Evolutionary conservation across 2,329 filamentous ascomycete genomes (phyloP), one percentile per base, ranked within the genome.

Genomic region (Alternaria tenuissima): DNA sequence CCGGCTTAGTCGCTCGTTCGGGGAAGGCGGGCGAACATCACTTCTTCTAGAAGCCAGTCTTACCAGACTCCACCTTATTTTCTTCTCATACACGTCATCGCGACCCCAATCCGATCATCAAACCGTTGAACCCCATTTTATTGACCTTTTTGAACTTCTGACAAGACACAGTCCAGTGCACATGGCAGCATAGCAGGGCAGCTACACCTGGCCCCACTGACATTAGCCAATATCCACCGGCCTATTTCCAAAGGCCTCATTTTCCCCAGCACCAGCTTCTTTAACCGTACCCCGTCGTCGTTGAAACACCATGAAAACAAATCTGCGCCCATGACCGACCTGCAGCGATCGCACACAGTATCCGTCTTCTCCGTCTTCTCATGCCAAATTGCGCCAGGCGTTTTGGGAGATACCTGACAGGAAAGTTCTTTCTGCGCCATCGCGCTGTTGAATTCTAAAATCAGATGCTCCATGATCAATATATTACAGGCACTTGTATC

Each of bases 21-120:
- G 54, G 54, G 1, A 56, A 56, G 38, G 54, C 44, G 36, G 44
- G 12, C 44, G 54, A 56, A 56, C 46, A 51, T 43, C 44, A 56
- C 41, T 36, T 39, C 53, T 52, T 60, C 57, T 57, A 60, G 57
- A 60, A 52, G 52, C 55, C 30, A 38, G 30, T 18, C 26, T 42
- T 24, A 41, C 44, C 20, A 34, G 51, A 36, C 36, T 32, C 28
- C 24, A 52, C 49, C 26, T 18, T 39, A 20, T 42, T 56, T 56
- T 56, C 42, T 34, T 26, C 24, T 26, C n/a, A 20, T 56, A 48
- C 26, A 56, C 54, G 54, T 56, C 54, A 56, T 36, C 12, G 36
- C 34, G 16, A 28, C 14, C 16, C 32, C 6, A 36, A 16, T 39
- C 16, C 49, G 34, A 39, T 41, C 52, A 43, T 24, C 5, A 49